Percentiles rank a stretch among this genome's conserved stretches.
Conservation (phyloP, 1,284 basidiomycete genomes). For the Puccinia polysora region DNA sequence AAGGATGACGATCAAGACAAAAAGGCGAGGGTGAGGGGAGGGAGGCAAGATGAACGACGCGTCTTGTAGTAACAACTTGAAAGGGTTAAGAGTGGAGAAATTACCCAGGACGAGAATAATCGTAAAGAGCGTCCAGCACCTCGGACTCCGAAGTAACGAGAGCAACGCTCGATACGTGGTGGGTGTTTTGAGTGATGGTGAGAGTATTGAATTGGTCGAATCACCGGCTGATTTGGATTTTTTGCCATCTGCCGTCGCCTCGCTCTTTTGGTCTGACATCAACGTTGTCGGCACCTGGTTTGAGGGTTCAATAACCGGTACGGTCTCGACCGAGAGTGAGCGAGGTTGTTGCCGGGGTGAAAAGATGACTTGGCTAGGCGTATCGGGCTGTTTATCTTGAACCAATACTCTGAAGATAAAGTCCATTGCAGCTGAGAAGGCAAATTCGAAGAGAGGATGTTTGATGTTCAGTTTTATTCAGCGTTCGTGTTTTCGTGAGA, state of each 20-base stretch:
- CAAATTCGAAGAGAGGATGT: background rate
- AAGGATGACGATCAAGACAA: background rate
- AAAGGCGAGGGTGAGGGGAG: too few relatives aligned
- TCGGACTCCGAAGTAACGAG: constrained; percentile 2
- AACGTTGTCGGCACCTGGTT: too few relatives aligned
- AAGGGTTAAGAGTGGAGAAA: background rate
- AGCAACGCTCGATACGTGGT: background rate
- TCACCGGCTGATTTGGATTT: too few relatives aligned
- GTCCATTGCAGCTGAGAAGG: constrained; percentile 5
- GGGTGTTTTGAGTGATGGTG: background rate
- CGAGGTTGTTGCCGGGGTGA: background rate
- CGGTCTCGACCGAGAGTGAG: background rate
- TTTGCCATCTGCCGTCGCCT: too few relatives aligned
- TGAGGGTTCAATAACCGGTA: background rate
- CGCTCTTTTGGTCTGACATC: too few relatives aligned
- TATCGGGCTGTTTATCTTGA: background rate
- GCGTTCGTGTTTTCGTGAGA: background rate
- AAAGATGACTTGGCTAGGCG: background rate
- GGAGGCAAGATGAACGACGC: too few relatives aligned
- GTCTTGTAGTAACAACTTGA: too few relatives aligned
- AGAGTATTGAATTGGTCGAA: too few relatives aligned
- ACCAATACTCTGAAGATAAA: background rate
- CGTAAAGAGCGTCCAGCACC: constrained; percentile 13
- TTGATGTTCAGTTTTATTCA: background rate
- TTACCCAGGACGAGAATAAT: constrained; percentile 35